A percentile compares a stretch with the other conserved stretches of the same genome.
These are phyloP conservation scores for Podospora bellae-mahoneyi DNA, from an alignment of 495 filamentous ascomycete genomes.

Conservation along the genomic window DNA sequence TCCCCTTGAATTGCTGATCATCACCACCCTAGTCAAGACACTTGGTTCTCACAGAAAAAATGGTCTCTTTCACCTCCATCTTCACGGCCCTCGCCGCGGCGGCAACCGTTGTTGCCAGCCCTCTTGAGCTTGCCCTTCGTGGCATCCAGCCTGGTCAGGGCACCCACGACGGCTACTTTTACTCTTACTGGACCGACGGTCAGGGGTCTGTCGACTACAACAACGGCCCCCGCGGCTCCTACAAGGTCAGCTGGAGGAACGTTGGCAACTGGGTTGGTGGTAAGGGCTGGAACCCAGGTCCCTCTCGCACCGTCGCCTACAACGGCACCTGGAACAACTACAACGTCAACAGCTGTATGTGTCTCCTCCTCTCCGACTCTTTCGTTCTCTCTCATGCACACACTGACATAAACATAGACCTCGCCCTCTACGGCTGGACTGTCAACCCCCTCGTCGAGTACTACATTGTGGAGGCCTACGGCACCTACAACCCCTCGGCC, in stretches of 20 bases:
- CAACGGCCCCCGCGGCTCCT: slow-evolving; percentile 49
- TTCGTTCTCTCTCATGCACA: neutral
- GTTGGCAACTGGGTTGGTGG: slow-evolving; percentile 57
- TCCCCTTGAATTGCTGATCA: neutral
- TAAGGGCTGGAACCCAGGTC: slow-evolving; percentile 56
- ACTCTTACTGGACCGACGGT: slow-evolving; percentile 58
- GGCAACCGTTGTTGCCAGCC: slow-evolving; percentile 1
- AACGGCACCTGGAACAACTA: slow-evolving; percentile 30
- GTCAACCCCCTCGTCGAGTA: slow-evolving; percentile 60
- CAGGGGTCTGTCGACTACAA: slow-evolving; percentile 50
- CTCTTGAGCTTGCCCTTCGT: slow-evolving; percentile 3
- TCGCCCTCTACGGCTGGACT: slow-evolving; percentile 59
- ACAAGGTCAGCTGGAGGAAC: slow-evolving; percentile 50
- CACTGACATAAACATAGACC: slow-evolving; percentile 16
- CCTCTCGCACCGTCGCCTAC: slow-evolving; percentile 25
- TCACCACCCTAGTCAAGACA: neutral
- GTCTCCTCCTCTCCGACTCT: no score
- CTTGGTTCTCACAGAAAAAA: neutral
- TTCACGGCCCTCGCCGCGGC: slow-evolving; percentile 5
- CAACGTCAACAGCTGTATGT: slow-evolving; percentile 28
- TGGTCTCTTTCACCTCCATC: slow-evolving; percentile 10
- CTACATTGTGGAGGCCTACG: slow-evolving; percentile 61
- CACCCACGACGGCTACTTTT: slow-evolving; percentile 55
- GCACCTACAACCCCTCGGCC: slow-evolving; percentile 52
- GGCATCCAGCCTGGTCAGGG: slow-evolving; percentile 38